These are phyloP conservation scores for Colletotrichum kahawae DNA, from an alignment of 2,329 filamentous ascomycete genomes.

Conservation along the genomic window DNA sequence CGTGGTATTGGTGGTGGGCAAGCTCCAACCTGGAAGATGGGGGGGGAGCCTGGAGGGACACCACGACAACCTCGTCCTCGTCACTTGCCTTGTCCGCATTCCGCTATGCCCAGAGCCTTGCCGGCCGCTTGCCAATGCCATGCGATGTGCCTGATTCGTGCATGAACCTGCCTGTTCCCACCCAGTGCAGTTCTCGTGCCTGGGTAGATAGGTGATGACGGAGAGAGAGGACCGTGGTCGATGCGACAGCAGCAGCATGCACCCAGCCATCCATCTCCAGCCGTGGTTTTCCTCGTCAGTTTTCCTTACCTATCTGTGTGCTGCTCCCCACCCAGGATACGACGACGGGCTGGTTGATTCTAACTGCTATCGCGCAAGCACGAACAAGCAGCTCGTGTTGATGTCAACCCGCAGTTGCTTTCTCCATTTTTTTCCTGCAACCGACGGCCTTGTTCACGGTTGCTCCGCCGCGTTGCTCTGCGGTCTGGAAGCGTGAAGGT, in stretches of 20 bases:
- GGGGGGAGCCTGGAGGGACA: neutral
- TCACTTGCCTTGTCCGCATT: neutral
- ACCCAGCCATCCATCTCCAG: constrained; percentile 14
- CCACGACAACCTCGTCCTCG: constrained; percentile 2
- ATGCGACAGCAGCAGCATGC: constrained; percentile 19
- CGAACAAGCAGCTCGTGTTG: constrained; percentile 16
- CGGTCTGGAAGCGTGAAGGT: constrained; percentile 15
- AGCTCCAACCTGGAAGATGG: neutral
- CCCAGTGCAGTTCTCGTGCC: neutral
- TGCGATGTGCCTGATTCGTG: constrained; percentile 9
- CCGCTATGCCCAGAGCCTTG: neutral
- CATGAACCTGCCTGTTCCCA: constrained; percentile 10
- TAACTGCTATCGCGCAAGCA: neutral
- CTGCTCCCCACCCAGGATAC: constrained; percentile 5
- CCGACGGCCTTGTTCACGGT: constrained; percentile 3
- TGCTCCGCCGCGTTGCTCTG: constrained; percentile 7
- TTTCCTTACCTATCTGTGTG: neutral
- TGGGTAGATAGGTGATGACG: neutral
- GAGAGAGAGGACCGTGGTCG: neutral
- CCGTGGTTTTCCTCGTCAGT: constrained; percentile 7
- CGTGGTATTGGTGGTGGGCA: neutral
- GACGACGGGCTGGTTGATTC: neutral
- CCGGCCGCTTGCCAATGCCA: neutral
- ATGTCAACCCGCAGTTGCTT: constrained; percentile 18
- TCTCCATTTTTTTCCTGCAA: constrained; percentile 17